Conservation (phyloP, 208 protist species). For the Porcisia deanei region DNA sequence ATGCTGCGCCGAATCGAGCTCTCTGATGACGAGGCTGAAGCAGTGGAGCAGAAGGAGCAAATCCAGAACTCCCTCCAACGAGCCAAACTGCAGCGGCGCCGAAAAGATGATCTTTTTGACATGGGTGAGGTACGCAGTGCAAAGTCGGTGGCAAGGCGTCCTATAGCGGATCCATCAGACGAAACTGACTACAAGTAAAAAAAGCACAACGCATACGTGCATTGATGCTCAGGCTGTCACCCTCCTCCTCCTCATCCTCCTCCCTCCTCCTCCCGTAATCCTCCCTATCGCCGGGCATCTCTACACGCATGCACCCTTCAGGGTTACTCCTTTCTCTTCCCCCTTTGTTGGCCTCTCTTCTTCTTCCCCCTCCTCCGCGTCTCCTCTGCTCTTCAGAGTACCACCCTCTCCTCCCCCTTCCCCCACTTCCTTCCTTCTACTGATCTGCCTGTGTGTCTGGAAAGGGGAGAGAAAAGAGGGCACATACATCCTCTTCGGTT, state of each 20-base stretch:
- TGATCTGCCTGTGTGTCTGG: too few species aligned
- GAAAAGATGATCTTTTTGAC: constrained; percentile 71
- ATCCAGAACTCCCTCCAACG: constrained; percentile 74
- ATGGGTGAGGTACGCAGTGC: constrained; percentile 77
- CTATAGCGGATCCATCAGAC: constrained; percentile 13
- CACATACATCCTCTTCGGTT: too few species aligned
- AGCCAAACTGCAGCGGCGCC: constrained; percentile 69
- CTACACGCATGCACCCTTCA: neutral
- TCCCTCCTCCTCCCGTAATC: neutral
- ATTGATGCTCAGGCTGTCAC: neutral
- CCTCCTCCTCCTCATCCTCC: neutral
- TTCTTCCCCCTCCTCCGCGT: constrained; percentile 7
- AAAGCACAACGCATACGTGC: neutral
- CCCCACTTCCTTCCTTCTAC: too few species aligned
- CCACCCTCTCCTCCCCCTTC: too few species aligned
- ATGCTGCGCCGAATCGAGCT: constrained; percentile 59
- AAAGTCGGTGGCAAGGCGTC: constrained; percentile 32
- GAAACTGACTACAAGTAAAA: constrained; percentile 21
- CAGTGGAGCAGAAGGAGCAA: constrained; percentile 71
- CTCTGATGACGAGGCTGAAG: constrained; percentile 51
- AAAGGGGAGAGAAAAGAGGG: too few species aligned
- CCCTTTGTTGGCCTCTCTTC: constrained; percentile 9
- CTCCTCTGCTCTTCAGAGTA: too few species aligned
- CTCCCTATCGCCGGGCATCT: neutral
- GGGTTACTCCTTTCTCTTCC: constrained; percentile 12